Base-by-base conservation (phyloP, 768 basidiomycete genomes). In the Pleurotus giganteus region DNA sequence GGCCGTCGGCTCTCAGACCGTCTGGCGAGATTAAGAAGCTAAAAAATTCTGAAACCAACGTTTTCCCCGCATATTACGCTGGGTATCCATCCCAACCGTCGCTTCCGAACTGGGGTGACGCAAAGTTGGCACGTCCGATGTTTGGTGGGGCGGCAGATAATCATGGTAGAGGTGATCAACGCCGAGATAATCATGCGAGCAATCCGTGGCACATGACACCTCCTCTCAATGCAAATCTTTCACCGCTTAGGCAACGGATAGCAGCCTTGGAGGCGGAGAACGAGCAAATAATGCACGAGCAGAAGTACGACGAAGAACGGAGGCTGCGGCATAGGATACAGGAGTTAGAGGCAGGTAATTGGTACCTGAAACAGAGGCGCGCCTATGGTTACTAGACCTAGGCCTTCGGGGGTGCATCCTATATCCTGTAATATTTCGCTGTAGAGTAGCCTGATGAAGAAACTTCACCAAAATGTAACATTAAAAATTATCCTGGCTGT, bases 261-360 rank as follows among this genome's bases (percentile, higher is more conserved):
- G 46, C 46, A 17, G 7, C n/a, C 7, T 31, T 47, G 46, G 46
- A 47, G 23, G 46, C 46, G 8, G 46, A 47, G n/a, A 47, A 32
- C 27, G 17, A 32, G 17, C n/a, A 23, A 2, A 15, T 47, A n/a
- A 47, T 47, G 46, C 5, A 32, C n/a, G 46, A 32, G 8, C 46
- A 47, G 5, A 24, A 29, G n/a, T 47, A 28, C 46, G 31, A 47
- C 29, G 46, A 47, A 13, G n/a, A 47, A 15, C 46, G 46, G 12
- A 47, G 46, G 46, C 24, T 47, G 27, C 27, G 5, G 13, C 46
- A 47, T 31, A 47, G 29, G 27, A 5, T 47, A 5, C 46, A 32
- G 27, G n/a, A 47, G 28, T n/a, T 47, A 27, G 17, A 47, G 46
- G 29, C 46, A 8, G 28, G 46, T 15, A 47, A 47, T 31, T 47